Percentiles rank a stretch among this genome's conserved stretches.
Evolutionary conservation across 345 rosid species (phyloP).

Genomic region (Citrus sinensis): DNA sequence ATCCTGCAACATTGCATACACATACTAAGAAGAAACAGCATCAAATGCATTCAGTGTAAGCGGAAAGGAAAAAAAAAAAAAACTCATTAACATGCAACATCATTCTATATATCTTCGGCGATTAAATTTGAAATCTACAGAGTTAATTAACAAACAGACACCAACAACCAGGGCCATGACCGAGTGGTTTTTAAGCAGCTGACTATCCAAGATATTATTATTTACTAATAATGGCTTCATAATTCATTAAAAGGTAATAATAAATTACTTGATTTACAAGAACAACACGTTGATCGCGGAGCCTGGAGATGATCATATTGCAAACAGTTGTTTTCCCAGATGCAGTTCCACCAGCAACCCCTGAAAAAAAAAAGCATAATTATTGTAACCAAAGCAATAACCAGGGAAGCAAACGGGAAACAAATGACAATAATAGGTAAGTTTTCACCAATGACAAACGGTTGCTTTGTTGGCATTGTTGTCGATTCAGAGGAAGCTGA

Average conservation of each 20-base stretch:
- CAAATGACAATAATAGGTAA: neutral
- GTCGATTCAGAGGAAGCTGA: slow-evolving; percentile 22
- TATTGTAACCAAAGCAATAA: neutral
- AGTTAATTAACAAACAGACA: neutral
- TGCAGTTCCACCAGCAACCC: slow-evolving; percentile 92
- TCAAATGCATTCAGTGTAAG: neutral
- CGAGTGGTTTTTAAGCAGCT: no score
- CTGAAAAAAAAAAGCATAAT: slow-evolving; percentile 18
- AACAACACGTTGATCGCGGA: slow-evolving; percentile 74
- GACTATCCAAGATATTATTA: no score
- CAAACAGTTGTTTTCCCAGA: slow-evolving; percentile 96
- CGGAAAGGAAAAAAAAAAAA: neutral
- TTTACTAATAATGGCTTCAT: neutral
- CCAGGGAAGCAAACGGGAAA: neutral
- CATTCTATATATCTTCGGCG: neutral
- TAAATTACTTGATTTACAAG: slow-evolving; percentile 72
- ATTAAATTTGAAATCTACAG: neutral
- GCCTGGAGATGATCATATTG: slow-evolving; percentile 89
- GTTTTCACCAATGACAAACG: slow-evolving; percentile 64
- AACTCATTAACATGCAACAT: neutral
- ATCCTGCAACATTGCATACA: slow-evolving; percentile 45
- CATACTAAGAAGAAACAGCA: neutral
- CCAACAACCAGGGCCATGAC: no score
- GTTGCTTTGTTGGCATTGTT: slow-evolving; percentile 49
- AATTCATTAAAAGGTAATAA: neutral